Base-by-base conservation (phyloP, 768 basidiomycete genomes). In the Pleurotus eryngii region DNA sequence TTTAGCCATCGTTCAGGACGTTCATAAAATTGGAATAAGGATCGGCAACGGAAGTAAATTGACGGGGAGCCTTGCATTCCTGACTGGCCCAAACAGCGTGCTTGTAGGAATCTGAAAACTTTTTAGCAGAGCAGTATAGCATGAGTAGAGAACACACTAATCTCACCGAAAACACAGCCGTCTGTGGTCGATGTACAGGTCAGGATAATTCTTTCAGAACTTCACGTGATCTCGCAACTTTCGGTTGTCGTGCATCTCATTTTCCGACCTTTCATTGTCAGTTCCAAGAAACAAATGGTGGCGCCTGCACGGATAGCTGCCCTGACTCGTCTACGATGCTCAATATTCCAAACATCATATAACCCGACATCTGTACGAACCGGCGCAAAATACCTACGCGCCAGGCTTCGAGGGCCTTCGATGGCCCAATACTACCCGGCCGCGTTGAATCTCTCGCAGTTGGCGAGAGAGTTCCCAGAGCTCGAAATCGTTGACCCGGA, bases 341-440 rank as follows among this genome's bases (percentile, higher is more conserved):
- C 77, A 42, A 82, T 98, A 54, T 96, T 98, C 67, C 84, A 93
- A 66, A 96, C 92, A 7, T 77, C 88, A 3, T 93, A 90, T 74
- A 98, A 98, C 72, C 95, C 95, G 0, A 80, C 80, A 2, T 82
- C 82, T 24, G 68, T 84, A 12, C 86, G 95, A 15, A 95, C 90
- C 0, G 96, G 96, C 15, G 89, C 93, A 24, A 98, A 98, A 74
- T 94, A 96, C 74, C 84, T 98, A 46, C 85, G 89, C 17, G 78
- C 82, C 12, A 80, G 89, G 15, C 82, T 98, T 37, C 84, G 87
- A 0, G 96, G 95, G 0, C 93, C 93, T 0, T 81, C 92, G 24
- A 90, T 97, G 87, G 67, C 88, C 61, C 75, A 81, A 4, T 98
- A 98, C 75, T 95, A 95, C 72, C 90, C 89, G 0, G 68, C 73